These are phyloP conservation scores for Thyridium curvatum DNA, from an alignment of 2,329 filamentous ascomycete genomes.

Conservation along the genomic window DNA sequence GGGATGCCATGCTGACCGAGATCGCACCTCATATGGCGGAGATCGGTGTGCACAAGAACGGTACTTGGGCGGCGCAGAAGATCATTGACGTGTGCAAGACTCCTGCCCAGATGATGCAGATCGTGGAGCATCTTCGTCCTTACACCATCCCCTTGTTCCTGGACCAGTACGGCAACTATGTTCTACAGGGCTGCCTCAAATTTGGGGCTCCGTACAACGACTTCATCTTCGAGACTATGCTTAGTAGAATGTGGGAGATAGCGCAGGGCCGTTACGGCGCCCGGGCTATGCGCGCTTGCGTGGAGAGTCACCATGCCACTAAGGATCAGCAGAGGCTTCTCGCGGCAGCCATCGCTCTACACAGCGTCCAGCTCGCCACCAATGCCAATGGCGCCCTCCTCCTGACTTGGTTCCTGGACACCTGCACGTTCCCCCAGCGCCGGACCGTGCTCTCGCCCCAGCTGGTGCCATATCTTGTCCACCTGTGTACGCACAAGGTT, in stretches of 20 bases:
- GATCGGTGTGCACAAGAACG: constrained; percentile 98
- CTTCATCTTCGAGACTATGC: constrained; percentile 97
- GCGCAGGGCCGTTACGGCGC: constrained; percentile 90
- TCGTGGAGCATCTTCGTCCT: constrained; percentile 76
- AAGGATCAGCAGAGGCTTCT: constrained; percentile 95
- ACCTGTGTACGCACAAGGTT: constrained; percentile 97
- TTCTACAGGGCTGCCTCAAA: constrained; percentile 91
- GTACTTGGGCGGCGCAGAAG: constrained; percentile 98
- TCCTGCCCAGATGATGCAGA: constrained; percentile 72
- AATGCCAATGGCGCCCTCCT: constrained; percentile 93
- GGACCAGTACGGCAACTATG: constrained; percentile 98
- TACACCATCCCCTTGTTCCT: constrained; percentile 90
- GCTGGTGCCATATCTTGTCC: constrained; percentile 86
- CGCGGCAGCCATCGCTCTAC: constrained; percentile 88
- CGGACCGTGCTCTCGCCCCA: constrained; percentile 88
- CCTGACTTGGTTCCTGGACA: constrained; percentile 96
- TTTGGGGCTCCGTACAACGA: constrained; percentile 86
- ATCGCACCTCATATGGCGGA: constrained; percentile 91
- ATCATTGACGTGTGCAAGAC: constrained; percentile 96
- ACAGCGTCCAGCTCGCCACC: constrained; percentile 92
- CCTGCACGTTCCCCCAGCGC: constrained; percentile 88
- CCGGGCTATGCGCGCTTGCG: constrained; percentile 89
- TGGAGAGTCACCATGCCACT: constrained; percentile 91
- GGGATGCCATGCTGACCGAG: constrained; percentile 83
- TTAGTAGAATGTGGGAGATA: constrained; percentile 88